A percentile compares a stretch with the other conserved stretches of the same genome.
Evolutionary conservation across 2,329 filamentous ascomycete species (phyloP).

Genomic region (Aspergillus sp.): DNA sequence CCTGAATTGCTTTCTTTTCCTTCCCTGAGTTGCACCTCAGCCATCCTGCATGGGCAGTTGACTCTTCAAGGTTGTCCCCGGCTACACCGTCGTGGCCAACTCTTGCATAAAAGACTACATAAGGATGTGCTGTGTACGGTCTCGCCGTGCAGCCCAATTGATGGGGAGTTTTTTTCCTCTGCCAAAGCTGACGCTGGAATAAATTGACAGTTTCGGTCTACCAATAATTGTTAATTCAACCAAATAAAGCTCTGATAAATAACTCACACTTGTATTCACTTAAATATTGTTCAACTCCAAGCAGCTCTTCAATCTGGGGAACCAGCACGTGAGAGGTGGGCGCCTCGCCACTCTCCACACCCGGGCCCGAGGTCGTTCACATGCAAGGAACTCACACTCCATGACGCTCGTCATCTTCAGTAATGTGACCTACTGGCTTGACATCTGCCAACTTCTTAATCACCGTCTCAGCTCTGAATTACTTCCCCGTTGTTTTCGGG

Average conservation of each 20-base stretch:
- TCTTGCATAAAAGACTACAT: not conserved
- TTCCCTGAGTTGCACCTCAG: not conserved
- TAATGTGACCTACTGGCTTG: slow-evolving; percentile 15
- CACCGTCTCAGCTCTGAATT: not conserved
- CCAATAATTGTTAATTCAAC: not conserved
- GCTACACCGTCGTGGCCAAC: not conserved
- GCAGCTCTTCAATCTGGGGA: slow-evolving; percentile 12
- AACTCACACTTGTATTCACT: not conserved
- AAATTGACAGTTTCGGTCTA: not conserved
- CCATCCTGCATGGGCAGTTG: no score
- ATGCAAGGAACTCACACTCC: slow-evolving; percentile 16
- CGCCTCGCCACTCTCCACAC: slow-evolving; percentile 12
- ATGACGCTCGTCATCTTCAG: slow-evolving; percentile 1
- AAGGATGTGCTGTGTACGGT: not conserved
- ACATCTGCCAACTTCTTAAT: slow-evolving; percentile 6
- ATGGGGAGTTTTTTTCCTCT: no score
- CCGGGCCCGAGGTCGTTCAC: slow-evolving; percentile 27
- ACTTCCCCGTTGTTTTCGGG: not conserved
- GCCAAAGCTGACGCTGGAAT: not conserved
- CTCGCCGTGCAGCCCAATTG: no score
- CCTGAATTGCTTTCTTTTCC: not conserved
- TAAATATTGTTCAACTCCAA: not conserved
- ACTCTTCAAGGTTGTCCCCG: no score
- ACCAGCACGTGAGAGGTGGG: slow-evolving; percentile 22
- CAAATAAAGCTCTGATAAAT: not conserved